phyloP scores from a whole-genome alignment of 495 filamentous ascomycete genomes.

The Aspergillus sclerotiicarbonarius region DNA sequence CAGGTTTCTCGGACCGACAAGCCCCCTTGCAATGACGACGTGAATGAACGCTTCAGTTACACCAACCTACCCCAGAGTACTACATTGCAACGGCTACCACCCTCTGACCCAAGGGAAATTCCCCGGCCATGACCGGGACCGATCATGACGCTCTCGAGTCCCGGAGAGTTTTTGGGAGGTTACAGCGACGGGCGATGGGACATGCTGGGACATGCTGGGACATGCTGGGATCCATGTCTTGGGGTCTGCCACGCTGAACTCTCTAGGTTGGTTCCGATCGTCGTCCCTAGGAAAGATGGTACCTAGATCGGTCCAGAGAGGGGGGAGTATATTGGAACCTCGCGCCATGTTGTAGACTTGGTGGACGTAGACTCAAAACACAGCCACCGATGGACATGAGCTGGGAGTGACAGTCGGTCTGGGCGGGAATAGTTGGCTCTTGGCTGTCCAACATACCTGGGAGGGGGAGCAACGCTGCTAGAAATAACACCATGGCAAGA shows the following conservation, averaged over 20 bases:
- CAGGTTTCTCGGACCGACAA: neutral
- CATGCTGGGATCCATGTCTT: neutral
- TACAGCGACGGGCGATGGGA: neutral
- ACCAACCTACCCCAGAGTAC: neutral
- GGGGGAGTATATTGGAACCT: neutral
- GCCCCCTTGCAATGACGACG: neutral
- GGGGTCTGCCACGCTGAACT: neutral
- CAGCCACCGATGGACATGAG: neutral
- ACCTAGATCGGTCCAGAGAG: neutral
- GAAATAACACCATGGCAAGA: neutral
- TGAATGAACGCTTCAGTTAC: neutral
- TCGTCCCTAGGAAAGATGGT: neutral
- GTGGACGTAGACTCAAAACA: neutral
- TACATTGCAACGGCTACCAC: constrained; percentile 3
- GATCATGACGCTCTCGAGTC: constrained; percentile 21
- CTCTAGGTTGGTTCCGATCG: neutral
- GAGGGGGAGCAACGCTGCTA: too few relatives aligned
- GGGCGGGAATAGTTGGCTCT: constrained; percentile 15
- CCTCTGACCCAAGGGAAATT: neutral
- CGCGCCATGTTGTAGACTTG: neutral
- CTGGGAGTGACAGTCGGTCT: constrained; percentile 1
- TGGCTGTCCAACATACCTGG: constrained; percentile 15
- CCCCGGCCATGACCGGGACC: neutral
- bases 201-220: neutral
- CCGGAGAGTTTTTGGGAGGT: neutral